Evolutionary conservation across 768 basidiomycete genomes (phyloP).

Genomic region (Candolleomyces eurysporus): DNA sequence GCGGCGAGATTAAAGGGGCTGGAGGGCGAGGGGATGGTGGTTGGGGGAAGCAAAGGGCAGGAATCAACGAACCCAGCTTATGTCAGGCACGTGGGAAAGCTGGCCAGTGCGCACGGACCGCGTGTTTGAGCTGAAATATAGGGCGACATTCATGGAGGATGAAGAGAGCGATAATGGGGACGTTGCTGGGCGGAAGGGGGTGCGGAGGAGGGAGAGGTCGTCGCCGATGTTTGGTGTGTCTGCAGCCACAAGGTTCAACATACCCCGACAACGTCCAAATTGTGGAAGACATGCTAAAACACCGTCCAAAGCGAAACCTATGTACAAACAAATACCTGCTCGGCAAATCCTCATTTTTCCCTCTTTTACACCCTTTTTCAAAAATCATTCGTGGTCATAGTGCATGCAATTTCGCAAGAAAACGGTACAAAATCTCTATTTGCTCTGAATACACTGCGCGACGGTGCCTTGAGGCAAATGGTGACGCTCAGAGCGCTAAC

Average conservation of each 20-base stretch:
- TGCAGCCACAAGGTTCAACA: conserved; percentile 56
- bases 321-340: conserved; percentile 43
- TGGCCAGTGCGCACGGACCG: conserved; percentile 58
- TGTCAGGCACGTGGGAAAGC: conserved; percentile 62
- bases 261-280: conserved; percentile 69
- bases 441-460: too few species aligned
- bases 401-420: not conserved
- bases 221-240: conserved; percentile 44
- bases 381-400: too few species aligned
- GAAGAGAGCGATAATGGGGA: conserved; percentile 17
- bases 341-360: not conserved
- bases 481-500: not conserved
- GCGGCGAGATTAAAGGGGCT: conserved; percentile 25
- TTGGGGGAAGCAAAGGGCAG: conserved; percentile 43
- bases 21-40: conserved; percentile 43
- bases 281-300: conserved; percentile 74
- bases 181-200: conserved; percentile 23
- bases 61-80: conserved; percentile 40
- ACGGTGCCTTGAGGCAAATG: not conserved
- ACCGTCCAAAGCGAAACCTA: conserved; percentile 51
- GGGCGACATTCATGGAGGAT: conserved; percentile 7
- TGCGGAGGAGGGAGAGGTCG: conserved; percentile 26
- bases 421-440: not conserved
- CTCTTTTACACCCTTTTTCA: not conserved
- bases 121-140: conserved; percentile 11